These are phyloP conservation scores for Croton laevigatus DNA, from an alignment of 441 rosid species.

Conservation along the genomic window DNA sequence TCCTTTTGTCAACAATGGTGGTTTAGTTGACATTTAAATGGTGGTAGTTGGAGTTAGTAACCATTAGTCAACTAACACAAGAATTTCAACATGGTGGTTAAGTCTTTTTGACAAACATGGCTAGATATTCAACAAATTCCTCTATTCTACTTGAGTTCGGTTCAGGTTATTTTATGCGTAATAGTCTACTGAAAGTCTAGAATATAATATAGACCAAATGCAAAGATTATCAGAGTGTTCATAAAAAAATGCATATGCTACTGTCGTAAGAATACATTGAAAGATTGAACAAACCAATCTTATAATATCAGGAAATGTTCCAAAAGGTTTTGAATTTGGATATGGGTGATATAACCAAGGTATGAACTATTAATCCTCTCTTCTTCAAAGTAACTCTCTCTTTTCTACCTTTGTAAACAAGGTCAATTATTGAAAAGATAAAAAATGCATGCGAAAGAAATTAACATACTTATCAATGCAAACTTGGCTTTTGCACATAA, in stretches of 20 bases:
- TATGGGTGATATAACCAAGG: conserved; percentile 10
- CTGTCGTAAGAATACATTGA: conserved; percentile 1
- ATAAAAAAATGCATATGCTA: background rate
- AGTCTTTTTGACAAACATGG: no score
- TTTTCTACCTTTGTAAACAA: conserved; percentile 4
- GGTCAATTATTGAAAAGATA: background rate
- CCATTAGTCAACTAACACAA: no score
- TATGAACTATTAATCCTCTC: background rate
- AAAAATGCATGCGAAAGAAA: background rate
- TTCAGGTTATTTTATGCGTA: background rate
- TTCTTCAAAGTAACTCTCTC: background rate
- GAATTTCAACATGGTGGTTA: no score
- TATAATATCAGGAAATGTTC: conserved; percentile 3
- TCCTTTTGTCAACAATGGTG: no score
- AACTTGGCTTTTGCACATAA: background rate
- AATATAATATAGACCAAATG: conserved; percentile 3
- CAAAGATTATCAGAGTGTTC: background rate
- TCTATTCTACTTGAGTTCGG: conserved; percentile 35
- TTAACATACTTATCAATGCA: background rate
- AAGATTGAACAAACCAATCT: background rate
- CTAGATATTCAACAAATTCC: no score
- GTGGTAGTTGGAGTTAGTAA: no score
- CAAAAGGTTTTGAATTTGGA: background rate
- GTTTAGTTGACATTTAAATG: no score
- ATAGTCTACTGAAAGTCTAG: background rate